Evolutionary conservation across 2,329 filamentous ascomycete species (phyloP).

Genomic region (Uncinocarpus reesii): DNA sequence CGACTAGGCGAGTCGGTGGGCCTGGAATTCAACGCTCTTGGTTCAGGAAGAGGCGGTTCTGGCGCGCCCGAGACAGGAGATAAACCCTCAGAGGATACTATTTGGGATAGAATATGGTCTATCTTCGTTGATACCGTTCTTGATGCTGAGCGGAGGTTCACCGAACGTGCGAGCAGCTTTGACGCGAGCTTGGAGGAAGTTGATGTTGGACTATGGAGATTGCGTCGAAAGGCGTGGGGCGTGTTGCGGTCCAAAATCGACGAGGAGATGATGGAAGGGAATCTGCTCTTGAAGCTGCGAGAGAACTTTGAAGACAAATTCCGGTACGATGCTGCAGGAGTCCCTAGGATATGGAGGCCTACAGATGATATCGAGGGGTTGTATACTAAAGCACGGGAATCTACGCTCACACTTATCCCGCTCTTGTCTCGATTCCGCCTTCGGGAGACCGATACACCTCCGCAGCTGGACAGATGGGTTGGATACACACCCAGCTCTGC

Average conservation of each 20-base stretch:
- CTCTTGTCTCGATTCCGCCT: slow-evolving; percentile 77
- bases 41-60: slow-evolving; percentile 71
- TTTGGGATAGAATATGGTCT: slow-evolving; percentile 93
- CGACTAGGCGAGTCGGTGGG: slow-evolving; percentile 79
- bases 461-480: slow-evolving; percentile 76
- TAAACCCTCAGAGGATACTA: slow-evolving; percentile 66
- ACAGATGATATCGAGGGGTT: slow-evolving; percentile 94
- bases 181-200: slow-evolving; percentile 87
- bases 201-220: slow-evolving; percentile 80
- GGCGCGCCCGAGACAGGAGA: slow-evolving; percentile 70
- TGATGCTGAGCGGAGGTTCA: slow-evolving; percentile 76
- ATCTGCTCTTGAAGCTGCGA: slow-evolving; percentile 83
- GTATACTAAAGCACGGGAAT: slow-evolving; percentile 86
- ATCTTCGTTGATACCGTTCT: slow-evolving; percentile 72
- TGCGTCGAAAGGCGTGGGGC: slow-evolving; percentile 89
- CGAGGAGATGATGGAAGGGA: slow-evolving; percentile 96
- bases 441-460: slow-evolving; percentile 60
- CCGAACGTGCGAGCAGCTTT: slow-evolving; percentile 81
- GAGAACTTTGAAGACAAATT: slow-evolving; percentile 99
- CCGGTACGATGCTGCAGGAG: slow-evolving; percentile 88
- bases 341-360: slow-evolving; percentile 92
- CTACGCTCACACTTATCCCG: slow-evolving; percentile 81
- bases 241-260: slow-evolving; percentile 84
- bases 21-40: slow-evolving; percentile 90
- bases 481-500: slow-evolving; percentile 64